A percentile compares a stretch with the other conserved stretches of the same genome.
Evolutionary conservation across 2,329 filamentous ascomycete species (phyloP).

Genomic region (Celoporthe dispersa): DNA sequence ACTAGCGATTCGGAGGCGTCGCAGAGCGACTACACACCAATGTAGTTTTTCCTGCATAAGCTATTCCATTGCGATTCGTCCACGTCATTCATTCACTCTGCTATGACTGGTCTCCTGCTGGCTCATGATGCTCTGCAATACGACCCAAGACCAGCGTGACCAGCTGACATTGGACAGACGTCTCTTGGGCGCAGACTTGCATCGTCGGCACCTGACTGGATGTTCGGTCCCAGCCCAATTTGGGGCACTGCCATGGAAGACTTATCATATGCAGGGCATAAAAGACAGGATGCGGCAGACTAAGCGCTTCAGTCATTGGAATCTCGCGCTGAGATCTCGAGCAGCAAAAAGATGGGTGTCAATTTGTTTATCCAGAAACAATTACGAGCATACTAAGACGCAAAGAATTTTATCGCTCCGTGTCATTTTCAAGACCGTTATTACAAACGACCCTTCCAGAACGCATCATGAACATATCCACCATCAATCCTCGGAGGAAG

Average conservation of each 20-base stretch:
- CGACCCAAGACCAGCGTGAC: background rate
- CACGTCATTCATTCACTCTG: background rate
- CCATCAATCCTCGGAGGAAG: background rate
- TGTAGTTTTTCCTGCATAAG: background rate
- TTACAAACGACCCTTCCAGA: background rate
- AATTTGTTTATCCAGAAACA: background rate
- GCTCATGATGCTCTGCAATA: background rate
- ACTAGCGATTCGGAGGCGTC: background rate
- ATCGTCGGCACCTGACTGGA: background rate
- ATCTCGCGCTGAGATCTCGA: background rate
- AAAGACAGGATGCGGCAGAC: no score
- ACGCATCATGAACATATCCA: background rate
- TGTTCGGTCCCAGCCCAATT: background rate
- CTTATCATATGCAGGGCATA: background rate
- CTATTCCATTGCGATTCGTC: background rate
- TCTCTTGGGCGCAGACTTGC: conserved; percentile 26
- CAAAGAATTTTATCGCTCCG: background rate
- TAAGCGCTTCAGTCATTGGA: background rate
- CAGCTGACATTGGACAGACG: conserved; percentile 37
- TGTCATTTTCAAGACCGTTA: background rate
- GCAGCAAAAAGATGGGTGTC: no score
- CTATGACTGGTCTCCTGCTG: background rate
- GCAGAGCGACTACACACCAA: background rate
- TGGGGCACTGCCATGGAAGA: background rate
- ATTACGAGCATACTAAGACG: background rate